Percentiles rank a stretch among this genome's conserved stretches.
Evolutionary conservation across 2,329 filamentous ascomycete species (phyloP).

Genomic region (Talaromyces sp.): DNA sequence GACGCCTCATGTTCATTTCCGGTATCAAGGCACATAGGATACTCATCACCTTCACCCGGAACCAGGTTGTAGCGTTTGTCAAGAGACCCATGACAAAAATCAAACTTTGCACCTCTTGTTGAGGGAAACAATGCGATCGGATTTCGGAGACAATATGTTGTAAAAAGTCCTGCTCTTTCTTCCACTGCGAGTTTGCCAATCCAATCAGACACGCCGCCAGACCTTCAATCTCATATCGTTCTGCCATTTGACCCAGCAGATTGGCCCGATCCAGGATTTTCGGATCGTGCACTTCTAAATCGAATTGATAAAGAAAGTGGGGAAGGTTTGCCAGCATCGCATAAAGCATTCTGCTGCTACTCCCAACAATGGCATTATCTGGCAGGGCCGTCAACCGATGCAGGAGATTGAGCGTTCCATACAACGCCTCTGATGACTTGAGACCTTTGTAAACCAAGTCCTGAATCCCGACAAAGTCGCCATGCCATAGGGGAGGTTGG

Average conservation of each 20-base stretch:
- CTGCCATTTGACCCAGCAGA: slow-evolving; percentile 66
- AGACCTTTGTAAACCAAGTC: slow-evolving; percentile 85
- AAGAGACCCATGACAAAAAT: slow-evolving; percentile 88
- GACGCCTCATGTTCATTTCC: slow-evolving; percentile 86
- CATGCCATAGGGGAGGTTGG: slow-evolving; percentile 83
- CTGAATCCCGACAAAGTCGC: slow-evolving; percentile 79
- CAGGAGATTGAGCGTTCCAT: slow-evolving; percentile 70
- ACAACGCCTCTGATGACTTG: slow-evolving; percentile 77
- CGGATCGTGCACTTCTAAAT: slow-evolving; percentile 56
- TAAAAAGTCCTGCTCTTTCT: slow-evolving; percentile 70
- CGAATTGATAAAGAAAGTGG: slow-evolving; percentile 74
- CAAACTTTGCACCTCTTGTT: slow-evolving; percentile 76
- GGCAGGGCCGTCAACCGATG: slow-evolving; percentile 75
- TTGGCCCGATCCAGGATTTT: slow-evolving; percentile 61
- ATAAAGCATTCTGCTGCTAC: slow-evolving; percentile 77
- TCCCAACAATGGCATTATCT: slow-evolving; percentile 74
- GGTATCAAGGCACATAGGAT: slow-evolving; percentile 81
- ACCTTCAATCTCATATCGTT: slow-evolving; percentile 63
- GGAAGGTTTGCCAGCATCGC: slow-evolving; percentile 89
- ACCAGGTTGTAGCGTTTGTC: slow-evolving; percentile 83
- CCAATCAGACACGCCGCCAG: slow-evolving; percentile 66
- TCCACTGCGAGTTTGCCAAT: slow-evolving; percentile 64
- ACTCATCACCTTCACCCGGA: slow-evolving; percentile 89
- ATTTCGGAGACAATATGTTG: slow-evolving; percentile 68
- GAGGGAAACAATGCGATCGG: slow-evolving; percentile 72